Conservation (phyloP, 2,329 filamentous ascomycete species). For the Alternaria triticimaculans region DNA sequence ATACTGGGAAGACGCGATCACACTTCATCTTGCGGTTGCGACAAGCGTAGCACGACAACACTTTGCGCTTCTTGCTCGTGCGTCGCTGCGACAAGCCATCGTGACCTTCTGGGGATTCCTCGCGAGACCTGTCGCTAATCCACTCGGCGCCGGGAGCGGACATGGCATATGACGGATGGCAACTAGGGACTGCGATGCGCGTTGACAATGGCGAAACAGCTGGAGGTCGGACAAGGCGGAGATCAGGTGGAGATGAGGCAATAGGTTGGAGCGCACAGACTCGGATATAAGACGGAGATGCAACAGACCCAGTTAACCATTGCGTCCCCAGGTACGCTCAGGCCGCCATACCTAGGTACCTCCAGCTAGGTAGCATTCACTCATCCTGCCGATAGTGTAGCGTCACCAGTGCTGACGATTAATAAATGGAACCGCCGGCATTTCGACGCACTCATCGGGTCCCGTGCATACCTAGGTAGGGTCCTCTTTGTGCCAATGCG, state of each 20-base stretch:
- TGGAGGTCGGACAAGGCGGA: constrained; percentile 33
- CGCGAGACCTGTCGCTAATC: constrained; percentile 37
- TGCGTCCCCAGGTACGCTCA: background rate
- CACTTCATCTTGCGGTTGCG: constrained; percentile 57
- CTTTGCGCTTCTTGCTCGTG: constrained; percentile 51
- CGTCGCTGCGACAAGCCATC: constrained; percentile 48
- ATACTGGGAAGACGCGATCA: constrained; percentile 54
- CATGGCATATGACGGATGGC: constrained; percentile 22
- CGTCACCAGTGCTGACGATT: background rate
- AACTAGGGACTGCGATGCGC: background rate
- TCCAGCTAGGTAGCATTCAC: background rate
- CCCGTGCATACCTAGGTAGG: no score
- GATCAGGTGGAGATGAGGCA: constrained; percentile 8
- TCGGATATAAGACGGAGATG: constrained; percentile 6
- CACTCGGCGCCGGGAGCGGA: constrained; percentile 32
- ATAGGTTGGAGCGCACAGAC: background rate
- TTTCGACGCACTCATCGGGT: background rate
- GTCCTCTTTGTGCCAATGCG: constrained; percentile 10
- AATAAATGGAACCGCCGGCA: background rate
- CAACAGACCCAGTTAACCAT: background rate
- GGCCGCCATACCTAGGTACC: background rate
- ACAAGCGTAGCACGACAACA: constrained; percentile 56
- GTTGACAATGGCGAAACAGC: background rate
- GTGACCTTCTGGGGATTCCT: constrained; percentile 36
- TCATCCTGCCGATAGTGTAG: background rate